A percentile compares a stretch with the other conserved stretches of the same genome.
Conservation (phyloP, 2,329 filamentous ascomycete genomes). For the Ampelomyces quisqualis region DNA sequence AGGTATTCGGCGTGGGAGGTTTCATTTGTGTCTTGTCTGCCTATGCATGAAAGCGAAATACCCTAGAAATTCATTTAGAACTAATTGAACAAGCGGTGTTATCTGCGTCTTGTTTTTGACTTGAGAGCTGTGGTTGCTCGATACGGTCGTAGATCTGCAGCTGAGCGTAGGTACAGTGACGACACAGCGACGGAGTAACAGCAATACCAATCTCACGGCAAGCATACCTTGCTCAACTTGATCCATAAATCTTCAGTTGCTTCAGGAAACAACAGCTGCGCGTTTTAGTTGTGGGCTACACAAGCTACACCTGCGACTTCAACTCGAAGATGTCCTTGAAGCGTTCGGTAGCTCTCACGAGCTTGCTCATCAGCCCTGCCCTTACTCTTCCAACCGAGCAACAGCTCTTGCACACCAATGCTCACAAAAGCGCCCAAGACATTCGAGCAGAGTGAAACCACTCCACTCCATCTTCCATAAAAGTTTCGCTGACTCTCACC, state of each 20-base stretch:
- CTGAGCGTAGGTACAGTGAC: slow-evolving; percentile 33
- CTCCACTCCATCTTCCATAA: neutral
- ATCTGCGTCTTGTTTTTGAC: too few relatives aligned
- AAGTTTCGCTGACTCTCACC: slow-evolving; percentile 2
- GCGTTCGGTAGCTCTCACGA: slow-evolving; percentile 10
- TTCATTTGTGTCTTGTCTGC: slow-evolving; percentile 1
- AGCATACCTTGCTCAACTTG: too few relatives aligned
- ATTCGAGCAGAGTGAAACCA: slow-evolving; percentile 32
- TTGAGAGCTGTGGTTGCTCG: slow-evolving; percentile 9
- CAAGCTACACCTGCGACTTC: too few relatives aligned
- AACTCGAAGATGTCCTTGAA: slow-evolving; percentile 19
- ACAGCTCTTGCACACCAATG: slow-evolving; percentile 20
- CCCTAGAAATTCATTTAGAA: slow-evolving; percentile 8
- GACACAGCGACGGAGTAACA: slow-evolving; percentile 23
- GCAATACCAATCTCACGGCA: slow-evolving; percentile 17
- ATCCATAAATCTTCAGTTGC: neutral
- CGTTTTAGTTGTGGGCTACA: too few relatives aligned
- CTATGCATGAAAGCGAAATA: slow-evolving; percentile 11
- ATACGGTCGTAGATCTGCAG: slow-evolving; percentile 22
- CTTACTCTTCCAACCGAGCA: slow-evolving; percentile 33
- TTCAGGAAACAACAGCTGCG: too few relatives aligned
- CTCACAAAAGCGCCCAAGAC: slow-evolving; percentile 20
- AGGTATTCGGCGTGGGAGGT: slow-evolving; percentile 1
- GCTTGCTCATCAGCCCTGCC: slow-evolving; percentile 15
- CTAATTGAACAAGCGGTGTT: neutral